Evolutionary conservation across 495 filamentous ascomycete species (phyloP), one percentile per base, ranked within the genome.

Genomic region (Daldinia bambusicola): DNA sequence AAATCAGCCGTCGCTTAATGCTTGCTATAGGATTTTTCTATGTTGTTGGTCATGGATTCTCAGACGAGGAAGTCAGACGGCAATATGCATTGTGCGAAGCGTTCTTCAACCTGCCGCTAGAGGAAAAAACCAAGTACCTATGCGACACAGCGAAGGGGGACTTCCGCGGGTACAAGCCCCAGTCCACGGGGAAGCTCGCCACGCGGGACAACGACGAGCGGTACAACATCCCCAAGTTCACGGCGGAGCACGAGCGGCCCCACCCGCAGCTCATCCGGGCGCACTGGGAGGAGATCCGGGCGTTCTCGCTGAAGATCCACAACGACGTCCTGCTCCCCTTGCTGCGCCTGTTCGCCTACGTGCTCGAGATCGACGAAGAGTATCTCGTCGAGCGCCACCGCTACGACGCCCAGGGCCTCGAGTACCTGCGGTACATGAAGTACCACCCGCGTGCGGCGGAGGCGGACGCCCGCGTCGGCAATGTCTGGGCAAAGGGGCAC

Each of bases 181-280:
- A 69, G 30, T 78, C 76, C 61, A 77, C 70, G 57, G 80, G 61
- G 59, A 79, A 57, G 55, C 72, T 61, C 64, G 80, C 43, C 18
- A 72, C 22, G 26, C 77, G 76, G 26, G 86, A 89, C 73, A 89
- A 87, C 34, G 79, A 82, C 22, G 85, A 89, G 74, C 79, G 82
- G 8, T 87, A 84, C 72, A 88, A 89, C 63, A 82, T 89, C 53
- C 81, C 82, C 14, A 89, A 89, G 62, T 85, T 84, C 71, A 83
- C 80, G 2, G 79, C 80, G 0, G 77, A 82, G 16, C 74, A 81
- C 57, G 80, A 82, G 48, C 74, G 80, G 0, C 61, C 72, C 4
- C 84, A 86, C 38, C 84, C 84, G 0, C 75, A 76, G 6, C 70
- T 87, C 9, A 77, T 87, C 50, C 58, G 71, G 9, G 63, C 74